Conservation (phyloP, 768 basidiomycete genomes). For the Suillus subalutaceus region DNA sequence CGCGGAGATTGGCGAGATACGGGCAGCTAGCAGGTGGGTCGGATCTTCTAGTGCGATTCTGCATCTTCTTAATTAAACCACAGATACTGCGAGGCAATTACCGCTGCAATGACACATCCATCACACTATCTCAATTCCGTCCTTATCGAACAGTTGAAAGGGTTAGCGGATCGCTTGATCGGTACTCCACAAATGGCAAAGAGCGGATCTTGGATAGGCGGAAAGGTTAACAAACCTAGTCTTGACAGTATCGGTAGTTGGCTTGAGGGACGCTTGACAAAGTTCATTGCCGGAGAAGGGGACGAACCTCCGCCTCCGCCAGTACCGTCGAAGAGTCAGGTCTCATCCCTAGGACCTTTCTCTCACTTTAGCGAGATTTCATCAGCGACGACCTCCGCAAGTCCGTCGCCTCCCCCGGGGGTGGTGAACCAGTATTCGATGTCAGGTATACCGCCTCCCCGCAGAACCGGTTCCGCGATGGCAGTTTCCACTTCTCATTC, state of each 20-base stretch:
- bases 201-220: conserved; percentile 80
- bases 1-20: conserved; percentile 81
- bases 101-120: conserved; percentile 58
- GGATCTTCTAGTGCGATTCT: not conserved
- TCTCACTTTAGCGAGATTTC: conserved; percentile 93
- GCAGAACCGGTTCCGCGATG: conserved; percentile 72
- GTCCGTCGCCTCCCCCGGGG: conserved; percentile 75
- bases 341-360: conserved; percentile 75
- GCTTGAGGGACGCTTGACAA: conserved; percentile 90
- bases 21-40: conserved; percentile 72
- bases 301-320: conserved; percentile 49
- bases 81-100: conserved; percentile 94
- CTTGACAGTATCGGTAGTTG: conserved; percentile 90
- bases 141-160: conserved; percentile 75
- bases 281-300: conserved; percentile 93
- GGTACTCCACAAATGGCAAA: conserved; percentile 77
- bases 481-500: conserved; percentile 51
- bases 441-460: conserved; percentile 45
- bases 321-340: conserved; percentile 38
- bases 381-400: conserved; percentile 72
- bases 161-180: conserved; percentile 76
- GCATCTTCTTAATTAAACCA: conserved; percentile 16
- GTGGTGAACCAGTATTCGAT: conserved; percentile 40
- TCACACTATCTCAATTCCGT: conserved; percentile 69
- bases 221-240: conserved; percentile 89